Percentiles rank a stretch among this genome's conserved stretches.
Conservation (phyloP, 306 rosid species). For the Cajanus cajan region DNA sequence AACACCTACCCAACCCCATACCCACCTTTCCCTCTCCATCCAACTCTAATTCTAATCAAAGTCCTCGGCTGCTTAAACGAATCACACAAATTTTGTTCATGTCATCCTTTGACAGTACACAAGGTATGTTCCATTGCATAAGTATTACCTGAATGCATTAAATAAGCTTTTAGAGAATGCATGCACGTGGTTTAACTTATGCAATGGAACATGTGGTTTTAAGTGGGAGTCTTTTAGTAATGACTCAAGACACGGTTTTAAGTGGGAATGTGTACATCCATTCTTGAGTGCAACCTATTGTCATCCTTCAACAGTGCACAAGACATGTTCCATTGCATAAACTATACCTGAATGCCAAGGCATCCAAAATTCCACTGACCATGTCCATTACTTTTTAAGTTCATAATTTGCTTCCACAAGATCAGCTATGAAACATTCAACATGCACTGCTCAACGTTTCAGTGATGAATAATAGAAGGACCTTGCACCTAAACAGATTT, state of each 20-base stretch:
- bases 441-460: too few relatives aligned
- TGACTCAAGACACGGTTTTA: conserved; percentile 82
- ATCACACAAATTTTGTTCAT: background rate
- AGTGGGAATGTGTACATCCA: background rate
- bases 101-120: too few relatives aligned
- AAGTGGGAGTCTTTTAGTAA: conserved; percentile 70
- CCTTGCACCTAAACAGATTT: background rate
- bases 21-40: background rate
- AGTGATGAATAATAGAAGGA: background rate
- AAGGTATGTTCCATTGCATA: too few relatives aligned
- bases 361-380: background rate
- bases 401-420: background rate
- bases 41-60: background rate
- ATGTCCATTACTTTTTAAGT: background rate
- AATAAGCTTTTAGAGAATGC: too few relatives aligned
- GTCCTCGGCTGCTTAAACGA: background rate
- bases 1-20: background rate
- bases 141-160: too few relatives aligned
- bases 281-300: background rate
- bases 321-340: background rate
- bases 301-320: background rate
- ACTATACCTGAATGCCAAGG: background rate
- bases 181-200: too few relatives aligned
- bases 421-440: too few relatives aligned
- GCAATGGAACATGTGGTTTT: too few relatives aligned